Conservation (phyloP, 208 protist genomes). For the Trichomonas tenax region DNA sequence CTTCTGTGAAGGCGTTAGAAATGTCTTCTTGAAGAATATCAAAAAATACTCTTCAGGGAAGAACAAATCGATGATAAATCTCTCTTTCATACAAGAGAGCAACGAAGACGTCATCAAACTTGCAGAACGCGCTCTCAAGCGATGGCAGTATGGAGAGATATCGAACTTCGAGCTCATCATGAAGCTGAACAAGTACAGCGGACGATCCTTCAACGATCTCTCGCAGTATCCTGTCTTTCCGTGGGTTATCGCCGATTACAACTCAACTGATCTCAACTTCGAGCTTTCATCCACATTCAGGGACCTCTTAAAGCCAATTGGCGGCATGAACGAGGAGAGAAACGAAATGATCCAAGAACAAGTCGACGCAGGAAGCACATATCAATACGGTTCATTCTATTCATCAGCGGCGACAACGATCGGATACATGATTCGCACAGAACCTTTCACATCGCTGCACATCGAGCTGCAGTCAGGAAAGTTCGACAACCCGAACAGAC, state of each 20-base stretch:
- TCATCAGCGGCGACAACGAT: conserved; percentile 31
- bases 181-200: not conserved
- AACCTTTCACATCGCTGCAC: conserved; percentile 34
- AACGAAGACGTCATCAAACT: not conserved
- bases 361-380: not conserved
- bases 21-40: not conserved
- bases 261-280: conserved; percentile 30
- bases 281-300: conserved; percentile 28
- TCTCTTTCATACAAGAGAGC: not conserved
- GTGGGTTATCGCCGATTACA: conserved; percentile 44
- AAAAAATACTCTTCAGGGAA: not conserved
- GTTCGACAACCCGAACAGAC: not conserved
- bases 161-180: not conserved
- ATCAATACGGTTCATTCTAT: conserved; percentile 27
- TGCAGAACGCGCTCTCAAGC: not conserved
- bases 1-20: not conserved
- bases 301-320: conserved; percentile 42
- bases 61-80: not conserved
- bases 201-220: not conserved
- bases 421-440: conserved; percentile 33
- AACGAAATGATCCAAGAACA: not conserved
- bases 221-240: conserved; percentile 29
- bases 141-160: not conserved
- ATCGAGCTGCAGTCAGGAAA: conserved; percentile 21
- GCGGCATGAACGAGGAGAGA: not conserved